Evolutionary conservation across 2,329 filamentous ascomycete genomes (phyloP), one percentile per base, ranked within the genome.

Genomic region (Alternaria sp.): DNA sequence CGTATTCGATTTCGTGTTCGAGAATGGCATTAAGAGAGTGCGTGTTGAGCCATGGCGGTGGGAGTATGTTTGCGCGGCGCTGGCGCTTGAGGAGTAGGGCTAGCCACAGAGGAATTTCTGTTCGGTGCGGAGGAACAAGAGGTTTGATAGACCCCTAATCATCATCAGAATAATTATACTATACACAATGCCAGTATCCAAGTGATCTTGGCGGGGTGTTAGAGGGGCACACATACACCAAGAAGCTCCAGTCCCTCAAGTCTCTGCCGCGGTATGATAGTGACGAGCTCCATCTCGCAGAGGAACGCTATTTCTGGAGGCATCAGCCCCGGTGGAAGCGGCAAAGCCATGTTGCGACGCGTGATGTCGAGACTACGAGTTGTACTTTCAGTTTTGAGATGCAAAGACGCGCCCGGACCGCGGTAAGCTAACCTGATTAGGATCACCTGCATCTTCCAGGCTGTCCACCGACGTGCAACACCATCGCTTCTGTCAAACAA

Each of bases 261-360:
- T 64, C 91, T 87, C 77, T 98, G 93, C 53, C 95, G 91, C 34
- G 95, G 95, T 49, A 98, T 88, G 23, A 99, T 86, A 0, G 93
- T 97, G 55, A 99, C 90, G 71, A 92, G 86, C 81, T 98, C 94
- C 93, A 97, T 98, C 81, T 99, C 95, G 78, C 93, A 97, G 28
- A 98, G 82, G 74, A 98, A 99, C 50, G 93, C 91, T 44, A 96
- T 90, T 80, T 99, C 95, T 64, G 91, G 84, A 59, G 95, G 92
- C 69, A 91, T 90, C 42, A 97, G 85, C 77, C 89, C 86, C 63
- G 84, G 81, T 37, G 85, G 84, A 40, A 88, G 81, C 63, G 85
- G 85, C 66, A 88, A 83, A 51, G 86, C 86, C 86, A 89, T 88
- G 45, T 45, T 51, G 45, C 33, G 45, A 63, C 63, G 77, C 73